phyloP scores from a whole-genome alignment of 345 rosid genomes.

The Microthlaspi erraticum region DNA sequence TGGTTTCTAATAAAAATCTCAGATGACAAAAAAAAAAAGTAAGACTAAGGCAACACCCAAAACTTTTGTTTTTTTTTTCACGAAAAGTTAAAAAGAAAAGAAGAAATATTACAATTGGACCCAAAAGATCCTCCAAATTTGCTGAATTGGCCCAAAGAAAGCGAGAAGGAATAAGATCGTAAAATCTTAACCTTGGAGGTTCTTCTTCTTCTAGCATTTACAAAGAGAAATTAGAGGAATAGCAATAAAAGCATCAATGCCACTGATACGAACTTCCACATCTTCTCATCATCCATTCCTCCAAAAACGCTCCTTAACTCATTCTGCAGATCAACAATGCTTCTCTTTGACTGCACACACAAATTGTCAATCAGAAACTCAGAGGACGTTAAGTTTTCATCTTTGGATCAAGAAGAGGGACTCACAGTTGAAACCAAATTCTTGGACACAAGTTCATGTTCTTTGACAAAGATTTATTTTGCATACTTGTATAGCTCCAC shows the following conservation, averaged over 20 bases:
- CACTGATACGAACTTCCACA: constrained; percentile 52
- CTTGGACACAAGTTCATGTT: constrained; percentile 46
- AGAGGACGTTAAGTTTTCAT: neutral
- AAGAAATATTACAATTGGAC: constrained; percentile 32
- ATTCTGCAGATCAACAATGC: constrained; percentile 52
- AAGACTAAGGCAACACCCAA: no score
- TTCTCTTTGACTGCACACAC: constrained; percentile 30
- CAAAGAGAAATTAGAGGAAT: constrained; percentile 51
- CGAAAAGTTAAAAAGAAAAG: constrained; percentile 36
- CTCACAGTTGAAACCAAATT: constrained; percentile 42
- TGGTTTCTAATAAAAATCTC: no score
- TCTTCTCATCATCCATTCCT: constrained; percentile 41
- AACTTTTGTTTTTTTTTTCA: constrained; percentile 38
- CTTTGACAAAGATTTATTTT: constrained; percentile 65
- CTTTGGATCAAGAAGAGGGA: neutral
- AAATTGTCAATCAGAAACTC: constrained; percentile 12
- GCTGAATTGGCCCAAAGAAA: constrained; percentile 13
- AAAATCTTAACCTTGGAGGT: constrained; percentile 73
- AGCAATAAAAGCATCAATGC: constrained; percentile 49
- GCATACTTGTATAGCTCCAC: constrained; percentile 85
- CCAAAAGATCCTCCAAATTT: constrained; percentile 14
- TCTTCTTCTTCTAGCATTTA: constrained; percentile 74
- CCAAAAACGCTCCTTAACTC: constrained; percentile 48
- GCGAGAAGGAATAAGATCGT: constrained; percentile 42
- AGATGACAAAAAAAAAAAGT: no score